A percentile compares a stretch with the other conserved stretches of the same genome.
Evolutionary conservation across 169 alveolate species (phyloP).

Genomic region (Plasmodium knowlesi): DNA sequence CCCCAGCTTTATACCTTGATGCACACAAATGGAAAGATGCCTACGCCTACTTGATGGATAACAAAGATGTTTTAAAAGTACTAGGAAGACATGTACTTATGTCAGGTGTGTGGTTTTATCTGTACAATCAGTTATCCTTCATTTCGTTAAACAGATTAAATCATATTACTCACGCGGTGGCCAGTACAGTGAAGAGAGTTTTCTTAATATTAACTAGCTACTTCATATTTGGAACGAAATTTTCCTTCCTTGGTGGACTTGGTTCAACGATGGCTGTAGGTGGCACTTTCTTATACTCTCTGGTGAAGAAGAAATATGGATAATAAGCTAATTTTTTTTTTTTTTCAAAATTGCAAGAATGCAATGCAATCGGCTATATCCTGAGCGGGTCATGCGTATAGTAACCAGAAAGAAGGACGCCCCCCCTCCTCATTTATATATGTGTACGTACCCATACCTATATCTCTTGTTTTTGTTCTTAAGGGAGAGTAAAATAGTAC

Average conservation of each 20-base stretch:
- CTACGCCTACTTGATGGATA: slow-evolving; percentile 36
- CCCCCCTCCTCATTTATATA: neutral
- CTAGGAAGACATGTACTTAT: slow-evolving; percentile 75
- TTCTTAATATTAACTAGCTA: slow-evolving; percentile 78
- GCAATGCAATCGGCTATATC: neutral
- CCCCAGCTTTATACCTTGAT: slow-evolving; percentile 77
- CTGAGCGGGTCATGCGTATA: neutral
- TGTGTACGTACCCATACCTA: neutral
- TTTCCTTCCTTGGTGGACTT: slow-evolving; percentile 79
- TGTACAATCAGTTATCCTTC: slow-evolving; percentile 81
- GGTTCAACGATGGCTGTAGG: slow-evolving; percentile 86
- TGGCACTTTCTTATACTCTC: slow-evolving; percentile 83
- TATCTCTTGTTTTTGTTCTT: slow-evolving; percentile 3
- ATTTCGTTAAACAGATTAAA: slow-evolving; percentile 79
- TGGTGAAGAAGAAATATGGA: slow-evolving; percentile 76
- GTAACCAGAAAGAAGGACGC: neutral
- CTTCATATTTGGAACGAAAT: slow-evolving; percentile 77
- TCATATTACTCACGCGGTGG: slow-evolving; percentile 87
- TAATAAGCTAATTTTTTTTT: slow-evolving; percentile 9
- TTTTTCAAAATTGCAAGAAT: slow-evolving; percentile 1
- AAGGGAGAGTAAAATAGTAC: neutral
- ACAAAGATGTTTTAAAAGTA: slow-evolving; percentile 30
- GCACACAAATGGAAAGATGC: slow-evolving; percentile 72
- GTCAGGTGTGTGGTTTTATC: slow-evolving; percentile 80
- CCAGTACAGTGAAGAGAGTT: slow-evolving; percentile 84